A percentile compares a stretch with the other conserved stretches of the same genome.
Conservation (phyloP, 1,284 basidiomycete species). For the Ganoderma lingzhi region DNA sequence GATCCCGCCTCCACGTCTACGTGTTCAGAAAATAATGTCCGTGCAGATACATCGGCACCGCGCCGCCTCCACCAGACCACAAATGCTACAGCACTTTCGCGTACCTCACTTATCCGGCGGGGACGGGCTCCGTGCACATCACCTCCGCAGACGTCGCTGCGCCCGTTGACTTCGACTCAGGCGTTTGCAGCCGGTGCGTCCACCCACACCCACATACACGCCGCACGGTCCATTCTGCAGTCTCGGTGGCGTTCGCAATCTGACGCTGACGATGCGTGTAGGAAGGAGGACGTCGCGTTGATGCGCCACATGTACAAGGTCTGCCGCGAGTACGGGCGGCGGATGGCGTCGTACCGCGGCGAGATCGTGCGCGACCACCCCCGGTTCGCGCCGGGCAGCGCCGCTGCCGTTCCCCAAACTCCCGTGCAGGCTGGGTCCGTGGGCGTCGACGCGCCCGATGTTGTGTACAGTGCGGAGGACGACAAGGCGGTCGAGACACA, state of each 20-base stretch:
- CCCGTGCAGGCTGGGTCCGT: conserved; percentile 46
- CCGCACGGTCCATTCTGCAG: neutral
- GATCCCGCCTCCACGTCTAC: no score
- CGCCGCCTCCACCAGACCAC: neutral
- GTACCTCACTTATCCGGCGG: conserved; percentile 45
- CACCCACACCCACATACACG: neutral
- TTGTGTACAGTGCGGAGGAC: conserved; percentile 64
- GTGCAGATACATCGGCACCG: conserved; percentile 21
- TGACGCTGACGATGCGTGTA: neutral
- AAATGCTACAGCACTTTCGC: conserved; percentile 11
- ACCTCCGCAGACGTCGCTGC: conserved; percentile 48
- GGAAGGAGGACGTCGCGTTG: conserved; percentile 56
- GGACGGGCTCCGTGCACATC: conserved; percentile 53
- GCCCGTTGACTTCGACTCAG: conserved; percentile 46
- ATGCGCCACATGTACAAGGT: conserved; percentile 67
- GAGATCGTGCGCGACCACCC: conserved; percentile 58
- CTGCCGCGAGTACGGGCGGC: conserved; percentile 62
- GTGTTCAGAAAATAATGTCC: conserved; percentile 29
- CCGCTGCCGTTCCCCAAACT: conserved; percentile 46
- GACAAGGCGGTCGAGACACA: conserved; percentile 58
- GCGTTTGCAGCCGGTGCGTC: conserved; percentile 16
- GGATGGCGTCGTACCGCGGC: conserved; percentile 64
- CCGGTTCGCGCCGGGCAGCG: conserved; percentile 53
- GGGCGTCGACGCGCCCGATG: conserved; percentile 50
- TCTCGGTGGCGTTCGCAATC: no score